Evolutionary conservation across 768 basidiomycete genomes (phyloP).

Genomic region (Sutorius australiensis): DNA sequence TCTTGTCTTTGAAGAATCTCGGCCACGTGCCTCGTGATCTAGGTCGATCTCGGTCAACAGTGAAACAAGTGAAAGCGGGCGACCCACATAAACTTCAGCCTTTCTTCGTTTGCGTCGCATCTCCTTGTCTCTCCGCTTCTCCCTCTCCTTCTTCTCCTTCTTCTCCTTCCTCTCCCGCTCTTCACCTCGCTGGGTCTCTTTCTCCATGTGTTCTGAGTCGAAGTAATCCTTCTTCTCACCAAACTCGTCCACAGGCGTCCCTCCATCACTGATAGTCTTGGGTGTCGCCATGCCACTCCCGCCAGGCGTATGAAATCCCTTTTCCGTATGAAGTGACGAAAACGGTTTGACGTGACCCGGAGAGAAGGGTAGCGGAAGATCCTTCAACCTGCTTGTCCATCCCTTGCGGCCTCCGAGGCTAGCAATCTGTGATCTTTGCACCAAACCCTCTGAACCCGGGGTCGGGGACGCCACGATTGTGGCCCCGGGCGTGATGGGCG

Average conservation of each 20-base stretch:
- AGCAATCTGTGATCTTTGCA: background rate
- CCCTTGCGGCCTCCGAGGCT: conserved; percentile 17
- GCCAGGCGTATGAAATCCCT: conserved; percentile 3
- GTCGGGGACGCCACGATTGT: conserved; percentile 18
- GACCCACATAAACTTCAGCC: conserved; percentile 70
- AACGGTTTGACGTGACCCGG: conserved; percentile 11
- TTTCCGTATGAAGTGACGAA: conserved; percentile 11
- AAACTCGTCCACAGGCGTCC: conserved; percentile 18
- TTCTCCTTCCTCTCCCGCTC: conserved; percentile 31
- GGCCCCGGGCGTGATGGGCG: conserved; percentile 13
- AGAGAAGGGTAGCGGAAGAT: conserved; percentile 34
- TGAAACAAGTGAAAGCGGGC: background rate
- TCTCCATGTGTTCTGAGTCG: conserved; percentile 28
- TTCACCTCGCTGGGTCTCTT: conserved; percentile 18
- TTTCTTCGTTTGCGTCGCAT: conserved; percentile 58
- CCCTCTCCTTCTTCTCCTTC: conserved; percentile 37
- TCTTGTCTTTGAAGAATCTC: conserved; percentile 78
- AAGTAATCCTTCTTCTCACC: conserved; percentile 29
- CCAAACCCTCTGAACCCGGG: conserved; percentile 2
- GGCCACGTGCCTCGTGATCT: conserved; percentile 84
- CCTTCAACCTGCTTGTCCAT: conserved; percentile 39
- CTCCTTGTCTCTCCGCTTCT: conserved; percentile 31
- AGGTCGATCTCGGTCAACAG: background rate
- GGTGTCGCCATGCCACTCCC: conserved; percentile 22
- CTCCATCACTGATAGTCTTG: conserved; percentile 12